Conservation (phyloP, 306 rosid species). For the Cicer bijugum region DNA sequence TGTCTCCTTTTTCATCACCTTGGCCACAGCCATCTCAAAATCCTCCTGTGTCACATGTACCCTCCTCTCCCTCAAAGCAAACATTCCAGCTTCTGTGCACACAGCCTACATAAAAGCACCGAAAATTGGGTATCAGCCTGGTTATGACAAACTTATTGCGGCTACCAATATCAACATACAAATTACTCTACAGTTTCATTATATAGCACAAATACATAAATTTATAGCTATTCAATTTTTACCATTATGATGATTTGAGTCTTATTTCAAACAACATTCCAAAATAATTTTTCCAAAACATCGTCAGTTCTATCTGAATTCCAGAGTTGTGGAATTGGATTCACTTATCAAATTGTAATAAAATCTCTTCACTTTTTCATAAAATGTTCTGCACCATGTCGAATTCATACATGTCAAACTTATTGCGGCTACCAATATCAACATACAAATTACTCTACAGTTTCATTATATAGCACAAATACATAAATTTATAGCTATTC, state of each 20-base stretch:
- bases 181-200: not conserved
- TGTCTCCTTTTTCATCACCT: slow-evolving; percentile 98
- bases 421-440: not conserved
- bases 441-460: not conserved
- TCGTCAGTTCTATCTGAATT: slow-evolving; percentile 3
- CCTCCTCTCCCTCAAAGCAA: slow-evolving; percentile 95
- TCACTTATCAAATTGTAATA: not conserved
- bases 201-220: not conserved
- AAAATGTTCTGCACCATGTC: not conserved
- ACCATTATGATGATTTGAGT: slow-evolving; percentile 3
- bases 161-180: not conserved
- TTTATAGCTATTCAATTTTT: not conserved
- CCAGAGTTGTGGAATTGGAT: slow-evolving; percentile 1
- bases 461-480: not conserved
- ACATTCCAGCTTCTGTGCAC: slow-evolving; percentile 99
- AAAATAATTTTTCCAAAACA: not conserved
- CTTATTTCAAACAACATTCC: not conserved
- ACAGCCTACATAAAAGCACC: slow-evolving; percentile 71
- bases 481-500: not conserved
- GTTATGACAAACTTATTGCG: not conserved
- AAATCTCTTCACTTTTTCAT: slow-evolving; percentile 3
- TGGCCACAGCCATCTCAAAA: slow-evolving; percentile 99
- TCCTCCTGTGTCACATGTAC: slow-evolving; percentile 97
- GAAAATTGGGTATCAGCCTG: not conserved
- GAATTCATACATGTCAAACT: not conserved